phyloP scores from a whole-genome alignment of 306 rosid species.

The Alnus rubra region DNA sequence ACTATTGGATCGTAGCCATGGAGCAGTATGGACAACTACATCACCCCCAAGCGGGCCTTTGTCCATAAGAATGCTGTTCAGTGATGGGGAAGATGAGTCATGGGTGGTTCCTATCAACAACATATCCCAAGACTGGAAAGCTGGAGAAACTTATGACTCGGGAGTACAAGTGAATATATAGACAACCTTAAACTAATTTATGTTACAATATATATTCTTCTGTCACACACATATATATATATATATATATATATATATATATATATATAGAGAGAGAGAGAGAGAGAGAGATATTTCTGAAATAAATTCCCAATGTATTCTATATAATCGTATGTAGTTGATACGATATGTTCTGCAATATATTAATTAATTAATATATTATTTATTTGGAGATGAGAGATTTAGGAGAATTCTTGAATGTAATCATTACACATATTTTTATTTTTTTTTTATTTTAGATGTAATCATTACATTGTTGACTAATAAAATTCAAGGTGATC shows the following conservation, averaged over 20 bases:
- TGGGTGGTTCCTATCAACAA: conserved; percentile 77
- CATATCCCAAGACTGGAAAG: conserved; percentile 80
- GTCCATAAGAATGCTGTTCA: conserved; percentile 74
- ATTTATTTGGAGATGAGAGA: not conserved
- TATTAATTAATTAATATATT: not conserved
- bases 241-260: no score
- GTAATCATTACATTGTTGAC: conserved; percentile 6
- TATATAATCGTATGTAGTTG: not conserved
- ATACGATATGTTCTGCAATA: not conserved
- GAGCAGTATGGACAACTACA: conserved; percentile 77
- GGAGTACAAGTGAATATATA: conserved; percentile 75
- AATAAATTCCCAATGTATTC: conserved; percentile 12
- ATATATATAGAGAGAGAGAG: not conserved
- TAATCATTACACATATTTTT: conserved; percentile 15
- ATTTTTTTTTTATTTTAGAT: no score
- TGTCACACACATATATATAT: conserved; percentile 9
- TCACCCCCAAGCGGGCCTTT: conserved; percentile 82
- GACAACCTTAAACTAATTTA: conserved; percentile 10
- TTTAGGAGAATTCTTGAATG: not conserved
- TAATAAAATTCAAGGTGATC: not conserved
- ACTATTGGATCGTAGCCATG: conserved; percentile 68
- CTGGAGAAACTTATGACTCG: conserved; percentile 72
- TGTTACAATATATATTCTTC: conserved; percentile 19
- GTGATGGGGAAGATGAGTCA: conserved; percentile 67
- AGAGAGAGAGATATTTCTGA: not conserved